Conservation (phyloP, 2,329 filamentous ascomycete species). For the Paraphaeosphaeria sporulosa region DNA sequence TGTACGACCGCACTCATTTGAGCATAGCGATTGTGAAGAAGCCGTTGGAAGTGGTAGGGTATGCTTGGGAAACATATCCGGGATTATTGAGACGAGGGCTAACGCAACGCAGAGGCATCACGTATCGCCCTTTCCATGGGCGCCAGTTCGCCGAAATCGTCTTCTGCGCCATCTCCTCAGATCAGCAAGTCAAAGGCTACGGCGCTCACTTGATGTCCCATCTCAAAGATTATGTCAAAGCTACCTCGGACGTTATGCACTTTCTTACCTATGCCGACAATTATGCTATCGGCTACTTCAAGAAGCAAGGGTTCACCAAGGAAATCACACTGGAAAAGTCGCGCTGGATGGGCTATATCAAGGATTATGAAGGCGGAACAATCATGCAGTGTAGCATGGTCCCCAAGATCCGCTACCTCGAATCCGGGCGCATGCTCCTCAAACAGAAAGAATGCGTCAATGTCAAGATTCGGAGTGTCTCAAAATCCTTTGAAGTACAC, state of each 20-base stretch:
- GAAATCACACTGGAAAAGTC: conserved; percentile 91
- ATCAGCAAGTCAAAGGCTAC: conserved; percentile 98
- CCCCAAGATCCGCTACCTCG: conserved; percentile 91
- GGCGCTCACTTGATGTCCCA: conserved; percentile 98
- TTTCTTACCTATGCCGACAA: conserved; percentile 99
- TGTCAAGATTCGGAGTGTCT: conserved; percentile 92
- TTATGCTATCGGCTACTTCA: conserved; percentile 98
- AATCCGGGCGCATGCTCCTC: conserved; percentile 89
- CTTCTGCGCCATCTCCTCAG: conserved; percentile 96
- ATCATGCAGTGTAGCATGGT: conserved; percentile 99
- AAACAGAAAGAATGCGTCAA: conserved; percentile 97
- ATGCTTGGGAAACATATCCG: conserved; percentile 30
- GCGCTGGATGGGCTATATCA: conserved; percentile 99
- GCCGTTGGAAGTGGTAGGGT: conserved; percentile 86
- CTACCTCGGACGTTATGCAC: conserved; percentile 96
- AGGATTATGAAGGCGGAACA: conserved; percentile 97
- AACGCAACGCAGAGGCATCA: conserved; percentile 76
- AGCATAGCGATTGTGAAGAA: conserved; percentile 98
- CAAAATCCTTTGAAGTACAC: conserved; percentile 87
- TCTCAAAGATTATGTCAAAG: conserved; percentile 97
- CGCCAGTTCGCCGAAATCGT: conserved; percentile 97
- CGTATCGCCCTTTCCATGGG: conserved; percentile 91
- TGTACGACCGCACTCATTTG: conserved; percentile 95
- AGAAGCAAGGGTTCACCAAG: conserved; percentile 99
- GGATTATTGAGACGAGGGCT: conserved; percentile 7